phyloP scores from a whole-genome alignment of 768 basidiomycete genomes.

The Lactifluus hygrophoroides region DNA sequence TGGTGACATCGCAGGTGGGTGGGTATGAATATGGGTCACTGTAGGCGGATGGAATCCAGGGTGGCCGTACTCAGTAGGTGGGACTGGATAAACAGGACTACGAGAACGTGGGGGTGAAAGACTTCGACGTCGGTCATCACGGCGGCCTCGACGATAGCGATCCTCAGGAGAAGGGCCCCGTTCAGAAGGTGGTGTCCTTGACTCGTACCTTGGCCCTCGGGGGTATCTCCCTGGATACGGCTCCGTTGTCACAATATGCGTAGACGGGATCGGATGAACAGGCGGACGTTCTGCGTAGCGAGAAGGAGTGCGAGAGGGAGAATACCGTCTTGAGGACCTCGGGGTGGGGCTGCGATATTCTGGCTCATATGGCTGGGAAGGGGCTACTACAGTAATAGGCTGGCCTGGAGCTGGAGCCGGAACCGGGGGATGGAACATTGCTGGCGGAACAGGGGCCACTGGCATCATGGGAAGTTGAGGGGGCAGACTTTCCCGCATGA shows the following conservation, averaged over 20 bases:
- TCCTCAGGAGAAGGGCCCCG: background rate
- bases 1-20: slow-evolving; percentile 1
- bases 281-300: background rate
- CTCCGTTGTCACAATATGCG: background rate
- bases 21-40: slow-evolving; percentile 1
- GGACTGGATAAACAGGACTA: background rate
- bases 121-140: background rate
- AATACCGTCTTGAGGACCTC: background rate
- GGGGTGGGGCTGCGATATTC: no score
- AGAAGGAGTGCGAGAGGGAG: background rate
- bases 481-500: background rate
- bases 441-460: background rate
- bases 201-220: background rate
- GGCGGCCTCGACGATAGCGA: background rate
- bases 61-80: background rate
- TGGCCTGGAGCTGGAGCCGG: no score
- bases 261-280: background rate
- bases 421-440: background rate
- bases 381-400: background rate
- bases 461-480: background rate
- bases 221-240: background rate
- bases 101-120: background rate
- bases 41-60: background rate
- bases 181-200: background rate
- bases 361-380: background rate